Percentiles rank a stretch among this genome's conserved stretches.
These are phyloP conservation scores for Tricladium varicosporioides DNA, from an alignment of 2,329 filamentous ascomycete genomes.

Conservation along the genomic window DNA sequence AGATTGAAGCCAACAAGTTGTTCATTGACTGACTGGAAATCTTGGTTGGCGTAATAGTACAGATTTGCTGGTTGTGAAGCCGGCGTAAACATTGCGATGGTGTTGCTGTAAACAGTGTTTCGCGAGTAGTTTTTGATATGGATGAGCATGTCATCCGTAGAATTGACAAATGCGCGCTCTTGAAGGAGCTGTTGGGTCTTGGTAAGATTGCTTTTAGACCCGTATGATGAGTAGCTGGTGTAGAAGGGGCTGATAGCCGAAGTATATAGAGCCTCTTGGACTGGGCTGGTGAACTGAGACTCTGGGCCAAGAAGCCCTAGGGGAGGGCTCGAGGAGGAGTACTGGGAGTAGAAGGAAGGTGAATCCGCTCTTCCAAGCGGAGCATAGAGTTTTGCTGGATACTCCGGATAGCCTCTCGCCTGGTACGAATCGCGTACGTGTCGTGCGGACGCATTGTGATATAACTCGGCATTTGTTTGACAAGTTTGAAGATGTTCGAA, in stretches of 20 bases:
- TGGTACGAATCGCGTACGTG: not conserved
- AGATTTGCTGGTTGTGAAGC: conserved; percentile 18
- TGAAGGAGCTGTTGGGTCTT: not conserved
- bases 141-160: conserved; percentile 16
- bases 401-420: not conserved
- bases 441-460: conserved; percentile 5
- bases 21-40: not conserved
- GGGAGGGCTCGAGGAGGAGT: too few species aligned
- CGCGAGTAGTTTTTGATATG: conserved; percentile 15
- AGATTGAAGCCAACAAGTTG: conserved; percentile 18
- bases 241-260: not conserved
- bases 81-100: conserved; percentile 23
- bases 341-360: too few species aligned
- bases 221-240: not conserved
- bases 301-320: too few species aligned
- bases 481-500: conserved; percentile 24
- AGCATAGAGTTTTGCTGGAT: too few species aligned
- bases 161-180: conserved; percentile 16
- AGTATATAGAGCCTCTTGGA: conserved; percentile 21
- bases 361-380: too few species aligned
- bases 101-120: conserved; percentile 12
- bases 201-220: not conserved
- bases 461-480: conserved; percentile 8
- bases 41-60: conserved; percentile 15
- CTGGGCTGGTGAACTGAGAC: conserved; percentile 19